Conservation (phyloP, 2,329 filamentous ascomycete species). For the Teratosphaeria epicoccoides region DNA sequence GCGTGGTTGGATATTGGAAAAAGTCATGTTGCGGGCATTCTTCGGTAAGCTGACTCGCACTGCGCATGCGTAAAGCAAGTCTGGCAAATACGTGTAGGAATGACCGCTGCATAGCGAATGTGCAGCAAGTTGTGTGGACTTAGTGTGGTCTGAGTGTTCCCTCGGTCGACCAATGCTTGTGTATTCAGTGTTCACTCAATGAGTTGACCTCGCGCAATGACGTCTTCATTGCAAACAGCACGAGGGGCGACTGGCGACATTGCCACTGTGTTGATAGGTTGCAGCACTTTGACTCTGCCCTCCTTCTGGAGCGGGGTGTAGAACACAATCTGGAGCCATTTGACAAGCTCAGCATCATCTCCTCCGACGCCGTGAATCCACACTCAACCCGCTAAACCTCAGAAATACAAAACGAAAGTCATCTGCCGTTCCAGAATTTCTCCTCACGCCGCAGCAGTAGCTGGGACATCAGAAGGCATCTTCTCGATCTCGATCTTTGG, state of each 20-base stretch:
- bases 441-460: constrained; percentile 4
- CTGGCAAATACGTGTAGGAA: too few relatives aligned
- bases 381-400: constrained; percentile 4
- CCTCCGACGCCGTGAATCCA: neutral
- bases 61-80: too few relatives aligned
- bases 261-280: too few relatives aligned
- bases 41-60: neutral
- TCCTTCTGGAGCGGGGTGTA: neutral
- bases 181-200: too few relatives aligned
- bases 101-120: too few relatives aligned
- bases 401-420: neutral
- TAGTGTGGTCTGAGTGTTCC: too few relatives aligned
- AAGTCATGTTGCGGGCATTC: neutral
- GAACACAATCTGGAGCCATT: neutral
- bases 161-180: too few relatives aligned
- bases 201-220: too few relatives aligned
- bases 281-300: neutral
- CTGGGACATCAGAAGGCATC: constrained; percentile 26
- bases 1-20: neutral
- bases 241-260: too few relatives aligned
- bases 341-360: neutral
- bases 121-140: too few relatives aligned
- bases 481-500: constrained; percentile 54
- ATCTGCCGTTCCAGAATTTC: neutral
- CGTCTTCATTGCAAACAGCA: too few relatives aligned